Evolutionary conservation across 768 basidiomycete genomes (phyloP), one percentile per base, ranked within the genome.

Genomic region (Amanita brunnescens): DNA sequence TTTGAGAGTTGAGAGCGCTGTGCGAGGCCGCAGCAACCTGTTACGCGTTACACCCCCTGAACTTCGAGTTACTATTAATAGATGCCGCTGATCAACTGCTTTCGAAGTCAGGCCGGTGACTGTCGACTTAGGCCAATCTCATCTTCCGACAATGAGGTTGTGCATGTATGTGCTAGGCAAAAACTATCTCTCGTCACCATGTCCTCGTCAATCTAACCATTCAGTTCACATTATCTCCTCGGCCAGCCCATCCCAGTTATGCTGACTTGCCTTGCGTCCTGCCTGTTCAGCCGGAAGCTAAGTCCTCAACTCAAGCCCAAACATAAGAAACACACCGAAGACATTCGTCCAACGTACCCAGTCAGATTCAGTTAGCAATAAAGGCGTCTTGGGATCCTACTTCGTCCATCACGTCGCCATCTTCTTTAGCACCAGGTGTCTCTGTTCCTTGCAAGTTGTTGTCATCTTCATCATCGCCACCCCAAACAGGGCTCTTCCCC

Each of bases 221-320:
- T 87, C 86, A 1, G 83, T 82, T 50, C 72, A 70, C 2, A 70
- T 65, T 84, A 91, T 87, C 62, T 90, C 88, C 10, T 80, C 76
- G 0, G 78, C 83, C 4, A 91, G 68, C 5, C 85, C 85, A 32
- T 74, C 72, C 82, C 87, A 88, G 26, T 72, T 73, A 43, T 71
- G 67, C 47, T 75, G 69, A 41, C 82, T 71, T 7, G 81, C 84
- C 62, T 85, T 88, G 30, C 89, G 74, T 32, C 88, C 87, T 10
- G 88, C 79, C 7, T 91, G 68, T 63, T 92, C 89, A 0, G 87
- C 89, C 6, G 89, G 64, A 92, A 92, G 59, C 89, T 90, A 34
- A 16, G 49, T 20, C 1, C 37, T 20, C 42, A 53, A 32, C 1
- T 42, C 33, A 47, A 34, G 21, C 16, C 2, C 18, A 14, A 14